Evolutionary conservation across 2,329 filamentous ascomycete species (phyloP).

Genomic region (Xylariaceae sp.): DNA sequence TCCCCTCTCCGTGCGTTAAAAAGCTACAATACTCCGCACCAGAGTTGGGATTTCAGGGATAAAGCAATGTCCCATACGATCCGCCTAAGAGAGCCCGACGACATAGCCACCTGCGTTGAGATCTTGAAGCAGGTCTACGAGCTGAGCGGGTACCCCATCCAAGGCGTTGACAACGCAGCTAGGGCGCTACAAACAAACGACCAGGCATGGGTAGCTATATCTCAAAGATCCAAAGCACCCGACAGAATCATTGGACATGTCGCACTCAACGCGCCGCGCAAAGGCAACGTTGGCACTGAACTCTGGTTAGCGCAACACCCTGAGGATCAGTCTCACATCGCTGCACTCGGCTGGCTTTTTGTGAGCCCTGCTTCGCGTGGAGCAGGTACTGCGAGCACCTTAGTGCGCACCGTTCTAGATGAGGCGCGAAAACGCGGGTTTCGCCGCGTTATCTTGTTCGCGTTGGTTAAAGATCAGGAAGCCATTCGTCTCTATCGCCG

Average conservation of each 20-base stretch:
- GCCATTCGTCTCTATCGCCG: conserved; percentile 19
- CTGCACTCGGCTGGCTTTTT: conserved; percentile 17
- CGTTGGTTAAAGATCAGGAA: conserved; percentile 18
- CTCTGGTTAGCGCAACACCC: conserved; percentile 12
- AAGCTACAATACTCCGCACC: too few species aligned
- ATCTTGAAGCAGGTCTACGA: conserved; percentile 16
- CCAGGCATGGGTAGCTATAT: conserved; percentile 18
- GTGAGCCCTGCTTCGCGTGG: conserved; percentile 12
- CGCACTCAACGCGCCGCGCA: conserved; percentile 8
- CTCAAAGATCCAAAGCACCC: too few species aligned
- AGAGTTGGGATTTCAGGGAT: too few species aligned
- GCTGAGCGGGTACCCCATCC: conserved; percentile 19
- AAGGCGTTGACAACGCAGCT: conserved; percentile 13
- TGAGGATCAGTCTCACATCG: conserved; percentile 6
- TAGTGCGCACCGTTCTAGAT: conserved; percentile 14
- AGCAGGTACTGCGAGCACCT: conserved; percentile 13
- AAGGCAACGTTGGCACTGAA: conserved; percentile 8
- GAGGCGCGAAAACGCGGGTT: conserved; percentile 10
- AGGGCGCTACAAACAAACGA: conserved; percentile 11
- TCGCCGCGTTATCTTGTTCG: conserved; percentile 16
- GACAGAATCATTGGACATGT: conserved; percentile 14
- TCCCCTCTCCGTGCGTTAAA: too few species aligned
- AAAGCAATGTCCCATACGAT: too few species aligned
- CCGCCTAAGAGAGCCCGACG: conserved; percentile 14
- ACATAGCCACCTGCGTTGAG: conserved; percentile 15